A percentile compares a stretch with the other conserved stretches of the same genome.
These are phyloP conservation scores for Phytopythium montanum DNA, from an alignment of 352 stramenopile species.

Conservation along the genomic window DNA sequence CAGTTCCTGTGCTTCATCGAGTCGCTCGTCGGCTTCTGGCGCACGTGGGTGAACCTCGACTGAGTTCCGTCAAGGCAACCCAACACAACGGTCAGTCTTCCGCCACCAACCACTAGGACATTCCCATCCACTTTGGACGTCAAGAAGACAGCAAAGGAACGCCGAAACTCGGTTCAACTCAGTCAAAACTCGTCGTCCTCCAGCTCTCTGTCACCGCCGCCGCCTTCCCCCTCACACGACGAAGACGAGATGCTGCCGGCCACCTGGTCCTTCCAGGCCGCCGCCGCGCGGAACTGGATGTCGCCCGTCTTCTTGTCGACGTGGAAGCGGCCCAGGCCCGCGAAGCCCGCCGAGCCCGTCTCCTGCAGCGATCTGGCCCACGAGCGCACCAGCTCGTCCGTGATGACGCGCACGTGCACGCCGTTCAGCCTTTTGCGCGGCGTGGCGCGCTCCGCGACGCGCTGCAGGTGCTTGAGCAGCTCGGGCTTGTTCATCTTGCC, in stretches of 20 bases:
- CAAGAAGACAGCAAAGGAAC: neutral
- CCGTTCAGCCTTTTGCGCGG: slow-evolving; percentile 36
- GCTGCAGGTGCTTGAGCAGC: slow-evolving; percentile 48
- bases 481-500: slow-evolving; percentile 35
- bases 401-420: slow-evolving; percentile 37
- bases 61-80: slow-evolving; percentile 5
- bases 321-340: slow-evolving; percentile 38
- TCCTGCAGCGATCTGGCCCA: slow-evolving; percentile 43
- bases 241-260: slow-evolving; percentile 38
- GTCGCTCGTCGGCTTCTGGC: slow-evolving; percentile 64
- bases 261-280: slow-evolving; percentile 32
- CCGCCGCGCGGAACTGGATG: slow-evolving; percentile 46
- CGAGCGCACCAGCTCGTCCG: slow-evolving; percentile 33
- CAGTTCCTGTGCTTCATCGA: slow-evolving; percentile 73
- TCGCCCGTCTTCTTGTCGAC: slow-evolving; percentile 38
- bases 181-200: slow-evolving; percentile 11
- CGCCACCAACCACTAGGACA: too few relatives aligned
- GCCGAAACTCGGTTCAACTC: slow-evolving; percentile 5
- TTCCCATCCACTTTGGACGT: too few relatives aligned
- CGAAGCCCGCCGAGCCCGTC: slow-evolving; percentile 33
- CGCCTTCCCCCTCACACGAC: slow-evolving; percentile 3
- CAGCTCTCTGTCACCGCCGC: too few relatives aligned
- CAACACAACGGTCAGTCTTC: too few relatives aligned
- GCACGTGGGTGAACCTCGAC: slow-evolving; percentile 55
- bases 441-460: slow-evolving; percentile 26